Base-by-base conservation (phyloP, 805 yeast species). In the Priceomyces carsonii region DNA sequence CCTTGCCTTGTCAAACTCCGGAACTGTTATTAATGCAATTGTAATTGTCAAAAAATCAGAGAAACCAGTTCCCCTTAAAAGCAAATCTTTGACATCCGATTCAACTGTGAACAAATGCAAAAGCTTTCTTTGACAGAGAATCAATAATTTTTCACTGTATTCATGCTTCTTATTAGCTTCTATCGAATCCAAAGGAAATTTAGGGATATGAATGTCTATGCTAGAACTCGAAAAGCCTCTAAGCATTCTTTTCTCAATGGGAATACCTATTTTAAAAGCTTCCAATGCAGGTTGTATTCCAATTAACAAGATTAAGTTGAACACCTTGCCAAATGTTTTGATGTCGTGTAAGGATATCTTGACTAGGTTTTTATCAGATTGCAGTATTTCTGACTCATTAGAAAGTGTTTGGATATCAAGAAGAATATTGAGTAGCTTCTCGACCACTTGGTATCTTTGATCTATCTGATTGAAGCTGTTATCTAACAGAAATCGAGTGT, bases 261-360 rank as follows among this genome's bases (percentile, higher is more conserved):
- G 85, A 2, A 86, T 71, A 1, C 89, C 85, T 15, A 80, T 67
- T 2, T 73, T 74, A 6, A 61, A 66, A 2, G 55, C 39, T 0
- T 80, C 75, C 1, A 87, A 42, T 33, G 77, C 74, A 0, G 89
- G 77, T 45, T 82, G 83, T 0, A 91, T 68, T 0, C 95, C 90
- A 44, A 80, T 82, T 1, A 83, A 58, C 0, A 89, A 76, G 2
- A 90, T 66, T 8, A 83, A 39, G 43, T 81, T 83, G 13, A 84
- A 57, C 28, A 91, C 52, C 15, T 70, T 74, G 22, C 84, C 82
- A 37, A 93, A 75, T 3, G 77, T 73, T 53, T 80, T 84, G 73
- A 91, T 80, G 55, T 93, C 98, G 48, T 87, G 89, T 7, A 91
- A 66, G 0, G 97, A 86, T 10, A 91, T 81, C 6, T 83, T 66